A percentile compares a stretch with the other conserved stretches of the same genome.
phyloP scores from a whole-genome alignment of 2,329 filamentous ascomycete species.

The Talaromyces sp. region DNA sequence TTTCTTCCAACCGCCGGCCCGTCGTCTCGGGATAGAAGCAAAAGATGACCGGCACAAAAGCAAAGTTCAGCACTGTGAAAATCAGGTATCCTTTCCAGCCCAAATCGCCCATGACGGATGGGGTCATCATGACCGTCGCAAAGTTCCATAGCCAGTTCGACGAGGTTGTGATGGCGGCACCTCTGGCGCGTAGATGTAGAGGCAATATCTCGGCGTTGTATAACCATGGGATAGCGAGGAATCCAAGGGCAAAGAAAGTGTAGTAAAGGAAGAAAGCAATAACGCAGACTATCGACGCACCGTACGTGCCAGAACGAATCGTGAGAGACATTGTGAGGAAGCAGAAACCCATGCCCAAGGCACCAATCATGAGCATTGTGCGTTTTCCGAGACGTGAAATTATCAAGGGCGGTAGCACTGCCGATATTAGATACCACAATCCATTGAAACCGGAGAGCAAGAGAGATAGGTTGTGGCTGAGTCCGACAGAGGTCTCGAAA shows the following conservation, averaged over 20 bases:
- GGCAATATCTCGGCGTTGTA: conserved; percentile 14
- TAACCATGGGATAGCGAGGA: conserved; percentile 12
- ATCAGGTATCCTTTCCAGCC: conserved; percentile 19
- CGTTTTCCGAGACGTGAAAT: conserved; percentile 10
- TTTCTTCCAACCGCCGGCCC: conserved; percentile 17
- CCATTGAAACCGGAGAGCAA: conserved; percentile 14
- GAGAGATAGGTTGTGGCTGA: conserved; percentile 15
- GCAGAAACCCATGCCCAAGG: conserved; percentile 12
- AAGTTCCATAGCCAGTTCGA: conserved; percentile 20
- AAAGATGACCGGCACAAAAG: conserved; percentile 18
- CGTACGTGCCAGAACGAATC: conserved; percentile 8
- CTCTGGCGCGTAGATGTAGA: conserved; percentile 12
- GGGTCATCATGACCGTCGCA: conserved; percentile 18
- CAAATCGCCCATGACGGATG: conserved; percentile 13
- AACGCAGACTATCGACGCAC: conserved; percentile 12
- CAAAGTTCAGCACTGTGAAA: conserved; percentile 19
- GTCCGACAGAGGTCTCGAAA: conserved; percentile 16
- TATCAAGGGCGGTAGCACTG: conserved; percentile 8
- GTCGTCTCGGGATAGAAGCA: conserved; percentile 20
- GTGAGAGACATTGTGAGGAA: conserved; percentile 12
- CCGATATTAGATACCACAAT: conserved; percentile 10
- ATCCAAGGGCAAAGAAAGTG: conserved; percentile 12
- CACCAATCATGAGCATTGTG: conserved; percentile 12
- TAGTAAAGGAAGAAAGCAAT: conserved; percentile 14
- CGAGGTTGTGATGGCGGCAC: conserved; percentile 15